Evolutionary conservation across 192 early-diverging fungal genomes (phyloP).

Genomic region (Backusella parvicylindrica): DNA sequence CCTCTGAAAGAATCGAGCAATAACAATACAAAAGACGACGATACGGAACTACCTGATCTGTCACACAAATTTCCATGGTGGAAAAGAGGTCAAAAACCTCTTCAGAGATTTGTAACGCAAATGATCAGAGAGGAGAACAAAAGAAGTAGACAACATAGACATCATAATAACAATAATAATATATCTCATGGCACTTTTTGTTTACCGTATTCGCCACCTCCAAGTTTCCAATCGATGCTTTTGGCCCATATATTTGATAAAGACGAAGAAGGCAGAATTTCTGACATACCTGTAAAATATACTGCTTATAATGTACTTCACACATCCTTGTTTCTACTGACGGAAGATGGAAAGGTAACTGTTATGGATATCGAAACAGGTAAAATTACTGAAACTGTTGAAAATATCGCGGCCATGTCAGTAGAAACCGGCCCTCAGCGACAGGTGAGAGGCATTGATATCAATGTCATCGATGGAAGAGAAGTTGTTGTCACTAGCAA

Average conservation of each 20-base stretch:
- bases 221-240: background rate
- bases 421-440: background rate
- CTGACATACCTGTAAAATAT: conserved; percentile 23
- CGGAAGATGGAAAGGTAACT: conserved; percentile 32
- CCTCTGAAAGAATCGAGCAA: conserved; percentile 1
- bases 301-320: conserved; percentile 34
- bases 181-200: background rate
- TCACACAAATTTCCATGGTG: conserved; percentile 18
- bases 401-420: background rate
- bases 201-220: conserved; percentile 3
- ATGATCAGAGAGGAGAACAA: conserved; percentile 5
- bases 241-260: conserved; percentile 6
- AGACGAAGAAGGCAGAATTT: background rate
- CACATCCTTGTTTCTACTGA: conserved; percentile 28
- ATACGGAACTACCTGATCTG: background rate
- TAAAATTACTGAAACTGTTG: conserved; percentile 16
- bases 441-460: conserved; percentile 27
- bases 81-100: conserved; percentile 2
- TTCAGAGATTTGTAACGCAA: conserved; percentile 3
- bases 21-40: background rate
- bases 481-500: conserved; percentile 32
- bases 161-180: background rate
- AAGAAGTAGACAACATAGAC: background rate
- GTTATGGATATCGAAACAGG: conserved; percentile 35
- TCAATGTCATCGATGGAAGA: conserved; percentile 27